These are phyloP conservation scores for Myxozyma geophila DNA, from an alignment of 805 yeast species.

Conservation along the genomic window DNA sequence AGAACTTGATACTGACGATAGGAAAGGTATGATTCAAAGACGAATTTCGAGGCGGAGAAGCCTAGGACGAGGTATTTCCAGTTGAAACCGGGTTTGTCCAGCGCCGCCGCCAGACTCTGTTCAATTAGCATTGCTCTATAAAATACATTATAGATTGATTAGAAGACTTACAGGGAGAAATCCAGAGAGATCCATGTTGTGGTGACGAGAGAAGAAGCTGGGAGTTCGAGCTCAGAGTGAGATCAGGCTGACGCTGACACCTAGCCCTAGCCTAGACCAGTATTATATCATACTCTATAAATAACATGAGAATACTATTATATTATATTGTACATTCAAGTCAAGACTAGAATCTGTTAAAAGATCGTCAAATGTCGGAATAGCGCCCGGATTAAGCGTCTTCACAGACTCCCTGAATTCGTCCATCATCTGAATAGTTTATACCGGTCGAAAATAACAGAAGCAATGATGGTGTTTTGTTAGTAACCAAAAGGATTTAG, in stretches of 20 bases:
- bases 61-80: slow-evolving; percentile 82
- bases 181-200: slow-evolving; percentile 12
- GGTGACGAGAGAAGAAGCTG: background rate
- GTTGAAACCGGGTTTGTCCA: slow-evolving; percentile 68
- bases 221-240: background rate
- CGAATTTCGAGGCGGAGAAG: slow-evolving; percentile 72
- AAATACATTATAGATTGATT: background rate
- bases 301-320: background rate
- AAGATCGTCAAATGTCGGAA: too few species aligned
- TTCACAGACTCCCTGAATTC: too few species aligned
- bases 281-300: too few species aligned
- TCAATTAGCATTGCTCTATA: background rate
- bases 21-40: slow-evolving; percentile 73
- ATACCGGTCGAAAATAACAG: too few species aligned
- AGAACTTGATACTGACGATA: slow-evolving; percentile 77
- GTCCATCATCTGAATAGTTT: too few species aligned
- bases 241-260: background rate
- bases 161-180: slow-evolving; percentile 26
- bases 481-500: too few species aligned
- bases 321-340: too few species aligned
- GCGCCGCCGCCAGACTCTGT: slow-evolving; percentile 32
- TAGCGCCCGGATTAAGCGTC: too few species aligned
- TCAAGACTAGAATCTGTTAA: too few species aligned
- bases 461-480: too few species aligned
- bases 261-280: background rate